Conservation (phyloP, 345 rosid genomes). For the Brassica rapa region DNA sequence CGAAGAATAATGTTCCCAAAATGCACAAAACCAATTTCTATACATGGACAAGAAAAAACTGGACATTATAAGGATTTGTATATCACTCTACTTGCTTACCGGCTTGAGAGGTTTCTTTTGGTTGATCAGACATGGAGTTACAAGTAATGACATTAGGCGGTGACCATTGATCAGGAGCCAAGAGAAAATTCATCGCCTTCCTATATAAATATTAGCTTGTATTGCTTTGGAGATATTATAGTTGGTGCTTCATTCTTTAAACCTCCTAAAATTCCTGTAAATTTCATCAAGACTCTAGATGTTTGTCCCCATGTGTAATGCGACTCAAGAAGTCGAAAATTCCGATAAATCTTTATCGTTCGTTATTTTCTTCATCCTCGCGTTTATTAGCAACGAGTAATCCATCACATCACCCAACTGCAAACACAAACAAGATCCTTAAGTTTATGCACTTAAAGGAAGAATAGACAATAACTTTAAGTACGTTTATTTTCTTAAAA, state of each 20-base stretch:
- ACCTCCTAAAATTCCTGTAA: constrained; percentile 91
- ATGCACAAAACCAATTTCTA: constrained; percentile 19
- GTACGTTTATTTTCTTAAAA: not conserved
- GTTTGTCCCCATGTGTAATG: constrained; percentile 99
- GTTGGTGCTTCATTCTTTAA: constrained; percentile 77
- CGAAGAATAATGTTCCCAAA: constrained; percentile 43
- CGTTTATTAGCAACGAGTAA: constrained; percentile 85
- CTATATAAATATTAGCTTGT: constrained; percentile 89
- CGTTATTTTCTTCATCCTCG: constrained; percentile 82
- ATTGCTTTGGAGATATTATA: constrained; percentile 92
- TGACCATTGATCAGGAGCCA: constrained; percentile 98
- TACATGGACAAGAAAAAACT: constrained; percentile 13
- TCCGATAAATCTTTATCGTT: constrained; percentile 65
- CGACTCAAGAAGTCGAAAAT: constrained; percentile 86
- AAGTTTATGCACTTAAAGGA: not conserved
- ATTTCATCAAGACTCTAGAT: constrained; percentile 89
- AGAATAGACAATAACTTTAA: no score
- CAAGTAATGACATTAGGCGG: constrained; percentile 49
- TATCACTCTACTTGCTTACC: constrained; percentile 46
- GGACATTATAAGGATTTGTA: constrained; percentile 17
- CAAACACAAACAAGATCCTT: constrained; percentile 19
- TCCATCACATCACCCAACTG: constrained; percentile 90
- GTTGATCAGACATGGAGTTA: constrained; percentile 59
- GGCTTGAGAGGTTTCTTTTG: constrained; percentile 59
- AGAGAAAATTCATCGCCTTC: constrained; percentile 91